Conservation (phyloP, 164 flowering plant species). For the Sextonia rubra region DNA sequence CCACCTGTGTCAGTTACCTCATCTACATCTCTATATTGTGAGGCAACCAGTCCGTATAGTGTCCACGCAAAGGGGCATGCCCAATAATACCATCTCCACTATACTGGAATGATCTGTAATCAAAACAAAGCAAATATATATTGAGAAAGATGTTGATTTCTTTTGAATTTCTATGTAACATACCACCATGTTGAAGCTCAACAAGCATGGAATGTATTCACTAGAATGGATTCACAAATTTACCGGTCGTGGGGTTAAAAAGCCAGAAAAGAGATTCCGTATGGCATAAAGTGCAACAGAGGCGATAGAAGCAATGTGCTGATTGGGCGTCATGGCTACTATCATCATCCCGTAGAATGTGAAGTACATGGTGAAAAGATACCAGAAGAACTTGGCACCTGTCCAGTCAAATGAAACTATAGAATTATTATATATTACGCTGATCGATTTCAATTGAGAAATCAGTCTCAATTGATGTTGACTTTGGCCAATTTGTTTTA, state of each 20-base stretch:
- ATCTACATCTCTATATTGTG: constrained; percentile 45
- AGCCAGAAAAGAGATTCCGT: constrained; percentile 44
- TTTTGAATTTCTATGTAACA: neutral
- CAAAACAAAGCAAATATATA: neutral
- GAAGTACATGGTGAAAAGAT: constrained; percentile 35
- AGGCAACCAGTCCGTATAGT: constrained; percentile 41
- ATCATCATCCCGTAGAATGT: constrained; percentile 47
- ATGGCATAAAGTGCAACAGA: constrained; percentile 25
- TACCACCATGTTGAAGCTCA: neutral
- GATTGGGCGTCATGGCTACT: constrained; percentile 36
- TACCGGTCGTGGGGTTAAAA: constrained; percentile 31
- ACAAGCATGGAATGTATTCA: neutral
- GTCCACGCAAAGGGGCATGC: constrained; percentile 46
- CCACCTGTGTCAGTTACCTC: constrained; percentile 6
- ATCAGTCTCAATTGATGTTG: no score
- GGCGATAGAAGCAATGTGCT: constrained; percentile 31
- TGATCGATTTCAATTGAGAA: no score
- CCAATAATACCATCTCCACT: constrained; percentile 64
- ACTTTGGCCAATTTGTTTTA: no score
- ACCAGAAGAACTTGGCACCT: constrained; percentile 36
- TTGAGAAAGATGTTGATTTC: neutral
- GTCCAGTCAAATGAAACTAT: constrained; percentile 42
- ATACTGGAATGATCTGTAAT: constrained; percentile 46
- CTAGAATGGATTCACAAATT: neutral
- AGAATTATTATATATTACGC: no score